Conservation (phyloP, 73 alveolate genomes). For the Tetrahymena borealis region DNA sequence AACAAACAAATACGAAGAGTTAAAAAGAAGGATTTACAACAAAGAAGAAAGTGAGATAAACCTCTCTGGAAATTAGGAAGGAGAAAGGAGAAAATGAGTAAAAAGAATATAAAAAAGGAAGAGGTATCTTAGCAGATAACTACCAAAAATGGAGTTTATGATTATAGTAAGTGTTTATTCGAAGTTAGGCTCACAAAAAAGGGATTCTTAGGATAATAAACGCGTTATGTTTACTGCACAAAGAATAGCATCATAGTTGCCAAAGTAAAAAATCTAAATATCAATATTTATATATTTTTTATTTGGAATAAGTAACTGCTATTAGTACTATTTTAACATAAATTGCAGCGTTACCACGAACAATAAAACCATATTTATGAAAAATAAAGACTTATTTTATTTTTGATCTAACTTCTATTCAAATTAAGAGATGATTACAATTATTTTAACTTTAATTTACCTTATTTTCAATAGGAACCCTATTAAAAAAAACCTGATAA, state of each 20-base stretch:
- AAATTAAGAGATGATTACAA: no score
- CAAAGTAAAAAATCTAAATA: neutral
- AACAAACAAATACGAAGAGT: no score
- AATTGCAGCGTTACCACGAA: no score
- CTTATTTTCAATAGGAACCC: neutral
- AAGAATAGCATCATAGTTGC: neutral
- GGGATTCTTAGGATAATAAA: neutral
- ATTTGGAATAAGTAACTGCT: no score
- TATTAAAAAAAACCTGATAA: neutral
- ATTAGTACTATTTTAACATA: neutral
- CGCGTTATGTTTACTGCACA: neutral
- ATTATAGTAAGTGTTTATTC: neutral
- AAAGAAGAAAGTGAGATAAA: neutral
- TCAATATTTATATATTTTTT: no score
- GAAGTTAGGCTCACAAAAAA: neutral
- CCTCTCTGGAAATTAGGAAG: no score
- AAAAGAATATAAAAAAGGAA: neutral
- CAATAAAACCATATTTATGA: neutral
- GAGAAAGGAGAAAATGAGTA: neutral
- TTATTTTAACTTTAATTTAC: no score
- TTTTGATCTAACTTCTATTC: neutral
- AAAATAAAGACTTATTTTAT: neutral
- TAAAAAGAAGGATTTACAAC: neutral
- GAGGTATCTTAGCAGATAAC: neutral
- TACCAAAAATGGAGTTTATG: neutral